phyloP scores from a whole-genome alignment of 371 early-diverging fungal species.

The Nosema bombycis region DNA sequence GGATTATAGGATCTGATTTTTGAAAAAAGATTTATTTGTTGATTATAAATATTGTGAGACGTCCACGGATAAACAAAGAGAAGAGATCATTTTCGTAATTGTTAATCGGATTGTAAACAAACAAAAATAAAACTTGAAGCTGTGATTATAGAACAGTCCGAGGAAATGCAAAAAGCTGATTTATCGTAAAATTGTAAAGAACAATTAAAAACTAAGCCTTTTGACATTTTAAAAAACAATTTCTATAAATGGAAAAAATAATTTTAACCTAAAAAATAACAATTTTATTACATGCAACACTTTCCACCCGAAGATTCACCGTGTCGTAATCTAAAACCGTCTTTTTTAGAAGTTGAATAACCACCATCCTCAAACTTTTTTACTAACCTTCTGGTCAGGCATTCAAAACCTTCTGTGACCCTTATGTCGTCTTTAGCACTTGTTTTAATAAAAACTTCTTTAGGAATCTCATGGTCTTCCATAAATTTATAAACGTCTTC shows the following conservation, averaged over 20 bases:
- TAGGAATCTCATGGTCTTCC: conserved; percentile 33
- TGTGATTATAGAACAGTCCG: no score
- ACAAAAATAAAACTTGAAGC: no score
- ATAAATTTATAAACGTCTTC: conserved; percentile 66
- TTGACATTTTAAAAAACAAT: no score
- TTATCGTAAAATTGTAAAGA: no score
- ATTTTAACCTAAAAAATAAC: neutral
- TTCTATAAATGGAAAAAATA: no score
- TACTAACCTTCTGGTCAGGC: conserved; percentile 37
- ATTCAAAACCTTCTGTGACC: conserved; percentile 48
- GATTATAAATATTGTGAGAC: neutral
- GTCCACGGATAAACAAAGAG: neutral
- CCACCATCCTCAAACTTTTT: conserved; percentile 28
- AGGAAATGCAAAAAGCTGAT: no score
- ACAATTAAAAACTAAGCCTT: no score
- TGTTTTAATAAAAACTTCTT: conserved; percentile 42
- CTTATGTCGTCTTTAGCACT: conserved; percentile 59
- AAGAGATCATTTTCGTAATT: no score
- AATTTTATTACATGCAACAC: conserved; percentile 23
- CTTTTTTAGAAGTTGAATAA: conserved; percentile 16
- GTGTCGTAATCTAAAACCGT: neutral
- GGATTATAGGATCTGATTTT: neutral
- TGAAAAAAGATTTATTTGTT: conserved; percentile 9
- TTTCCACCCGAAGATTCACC: neutral
- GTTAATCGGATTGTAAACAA: no score